phyloP scores from a whole-genome alignment of 371 early-diverging fungal species.

The Mortierella sp. region DNA sequence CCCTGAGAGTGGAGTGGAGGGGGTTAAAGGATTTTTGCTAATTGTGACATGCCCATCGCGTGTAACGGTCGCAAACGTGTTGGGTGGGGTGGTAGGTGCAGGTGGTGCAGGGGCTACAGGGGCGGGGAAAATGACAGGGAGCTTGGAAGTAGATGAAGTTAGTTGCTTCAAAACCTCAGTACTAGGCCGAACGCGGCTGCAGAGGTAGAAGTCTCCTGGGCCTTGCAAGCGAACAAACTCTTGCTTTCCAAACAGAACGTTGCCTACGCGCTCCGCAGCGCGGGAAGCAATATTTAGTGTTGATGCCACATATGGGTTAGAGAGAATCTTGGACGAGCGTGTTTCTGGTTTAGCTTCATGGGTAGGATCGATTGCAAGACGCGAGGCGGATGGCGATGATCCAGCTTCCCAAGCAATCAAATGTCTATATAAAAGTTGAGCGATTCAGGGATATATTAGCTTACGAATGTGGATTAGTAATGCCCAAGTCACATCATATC shows the following conservation, averaged over 20 bases:
- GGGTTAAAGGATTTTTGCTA: constrained; percentile 12
- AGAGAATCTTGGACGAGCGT: constrained; percentile 50
- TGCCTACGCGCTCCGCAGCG: constrained; percentile 45
- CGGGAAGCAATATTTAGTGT: constrained; percentile 47
- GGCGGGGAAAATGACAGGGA: constrained; percentile 55
- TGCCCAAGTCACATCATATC: background rate
- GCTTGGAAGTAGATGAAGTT: constrained; percentile 42
- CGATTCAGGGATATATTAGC: background rate
- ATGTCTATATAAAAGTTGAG: constrained; percentile 28
- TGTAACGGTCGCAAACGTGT: constrained; percentile 51
- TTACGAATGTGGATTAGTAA: background rate
- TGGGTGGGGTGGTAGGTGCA: constrained; percentile 37
- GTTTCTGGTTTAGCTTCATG: constrained; percentile 30
- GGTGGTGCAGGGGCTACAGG: constrained; percentile 55
- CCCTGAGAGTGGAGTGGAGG: constrained; percentile 50
- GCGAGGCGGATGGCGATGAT: constrained; percentile 43
- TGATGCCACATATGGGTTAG: constrained; percentile 45
- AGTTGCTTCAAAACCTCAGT: constrained; percentile 55
- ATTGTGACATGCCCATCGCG: constrained; percentile 52
- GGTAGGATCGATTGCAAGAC: constrained; percentile 30
- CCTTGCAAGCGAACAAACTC: constrained; percentile 76
- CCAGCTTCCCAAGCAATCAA: constrained; percentile 66
- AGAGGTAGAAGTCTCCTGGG: constrained; percentile 78
- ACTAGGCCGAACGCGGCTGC: constrained; percentile 72
- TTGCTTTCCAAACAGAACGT: constrained; percentile 58